phyloP scores from a whole-genome alignment of 805 yeast species.

The Tetrapisispora arboricola region DNA sequence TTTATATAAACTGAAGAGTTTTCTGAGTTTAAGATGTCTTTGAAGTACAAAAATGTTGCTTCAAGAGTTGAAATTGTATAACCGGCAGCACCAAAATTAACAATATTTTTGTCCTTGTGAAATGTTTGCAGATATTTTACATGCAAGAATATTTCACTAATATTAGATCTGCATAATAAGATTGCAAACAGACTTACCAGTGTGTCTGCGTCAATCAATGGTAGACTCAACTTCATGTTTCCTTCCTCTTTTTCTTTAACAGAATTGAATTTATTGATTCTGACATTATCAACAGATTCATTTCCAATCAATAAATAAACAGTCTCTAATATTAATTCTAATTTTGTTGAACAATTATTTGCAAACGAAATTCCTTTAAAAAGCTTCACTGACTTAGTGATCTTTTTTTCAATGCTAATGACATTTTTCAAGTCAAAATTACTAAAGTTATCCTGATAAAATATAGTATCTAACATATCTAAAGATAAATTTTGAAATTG shows the following conservation, averaged over 20 bases:
- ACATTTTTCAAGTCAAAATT: slow-evolving; percentile 23
- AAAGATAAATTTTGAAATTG: slow-evolving; percentile 29
- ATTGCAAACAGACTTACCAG: slow-evolving; percentile 61
- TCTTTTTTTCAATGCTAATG: slow-evolving; percentile 32
- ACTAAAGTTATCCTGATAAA: slow-evolving; percentile 30
- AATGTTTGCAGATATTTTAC: slow-evolving; percentile 56
- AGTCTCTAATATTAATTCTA: slow-evolving; percentile 40
- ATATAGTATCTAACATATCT: slow-evolving; percentile 36
- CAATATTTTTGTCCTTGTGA: slow-evolving; percentile 26
- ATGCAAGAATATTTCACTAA: slow-evolving; percentile 51
- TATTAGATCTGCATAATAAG: slow-evolving; percentile 55
- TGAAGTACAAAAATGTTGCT: slow-evolving; percentile 64
- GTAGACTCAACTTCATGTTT: not conserved
- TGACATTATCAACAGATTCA: slow-evolving; percentile 8
- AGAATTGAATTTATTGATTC: slow-evolving; percentile 13
- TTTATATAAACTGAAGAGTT: not conserved
- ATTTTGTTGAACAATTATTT: slow-evolving; percentile 40
- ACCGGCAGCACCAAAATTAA: slow-evolving; percentile 52
- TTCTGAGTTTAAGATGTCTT: slow-evolving; percentile 5
- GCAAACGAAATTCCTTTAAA: slow-evolving; percentile 40
- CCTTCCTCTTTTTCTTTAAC: not conserved
- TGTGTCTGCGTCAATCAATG: slow-evolving; percentile 65
- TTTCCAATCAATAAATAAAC: slow-evolving; percentile 38
- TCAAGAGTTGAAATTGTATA: slow-evolving; percentile 79
- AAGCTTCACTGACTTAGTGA: slow-evolving; percentile 41